Conservation (phyloP, 352 stramenopile species). For the Hyaloperonospora arabidopsidis region DNA sequence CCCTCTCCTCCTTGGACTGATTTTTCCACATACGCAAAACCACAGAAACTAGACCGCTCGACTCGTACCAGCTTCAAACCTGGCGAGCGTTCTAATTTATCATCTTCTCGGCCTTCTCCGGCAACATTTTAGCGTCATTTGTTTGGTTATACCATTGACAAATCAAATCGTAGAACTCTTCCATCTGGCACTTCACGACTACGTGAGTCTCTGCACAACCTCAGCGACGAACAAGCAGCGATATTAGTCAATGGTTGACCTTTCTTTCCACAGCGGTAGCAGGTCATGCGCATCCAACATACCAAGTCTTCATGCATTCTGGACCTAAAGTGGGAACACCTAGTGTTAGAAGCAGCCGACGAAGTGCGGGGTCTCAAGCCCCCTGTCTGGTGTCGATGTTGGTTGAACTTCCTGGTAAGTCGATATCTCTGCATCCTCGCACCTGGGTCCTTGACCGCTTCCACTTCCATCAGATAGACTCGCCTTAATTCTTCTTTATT, state of each 20-base stretch:
- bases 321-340: background rate
- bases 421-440: background rate
- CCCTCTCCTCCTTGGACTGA: no score
- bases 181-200: background rate
- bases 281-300: slow-evolving; percentile 1
- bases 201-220: background rate
- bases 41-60: no score
- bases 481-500: background rate
- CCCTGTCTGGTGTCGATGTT: background rate
- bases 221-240: slow-evolving; percentile 1
- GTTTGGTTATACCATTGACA: background rate
- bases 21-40: no score
- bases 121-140: no score
- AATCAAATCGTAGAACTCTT: background rate
- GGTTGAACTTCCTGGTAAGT: background rate
- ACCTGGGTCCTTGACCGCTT: background rate
- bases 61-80: no score
- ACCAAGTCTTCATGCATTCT: background rate
- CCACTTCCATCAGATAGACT: background rate
- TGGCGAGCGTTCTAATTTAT: no score
- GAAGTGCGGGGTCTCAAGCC: background rate
- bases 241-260: slow-evolving; percentile 1
- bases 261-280: background rate
- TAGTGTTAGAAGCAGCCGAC: background rate
- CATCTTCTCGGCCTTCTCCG: no score